Conservation (phyloP, 2,329 filamentous ascomycete species). For the Fusarium acutatum region DNA sequence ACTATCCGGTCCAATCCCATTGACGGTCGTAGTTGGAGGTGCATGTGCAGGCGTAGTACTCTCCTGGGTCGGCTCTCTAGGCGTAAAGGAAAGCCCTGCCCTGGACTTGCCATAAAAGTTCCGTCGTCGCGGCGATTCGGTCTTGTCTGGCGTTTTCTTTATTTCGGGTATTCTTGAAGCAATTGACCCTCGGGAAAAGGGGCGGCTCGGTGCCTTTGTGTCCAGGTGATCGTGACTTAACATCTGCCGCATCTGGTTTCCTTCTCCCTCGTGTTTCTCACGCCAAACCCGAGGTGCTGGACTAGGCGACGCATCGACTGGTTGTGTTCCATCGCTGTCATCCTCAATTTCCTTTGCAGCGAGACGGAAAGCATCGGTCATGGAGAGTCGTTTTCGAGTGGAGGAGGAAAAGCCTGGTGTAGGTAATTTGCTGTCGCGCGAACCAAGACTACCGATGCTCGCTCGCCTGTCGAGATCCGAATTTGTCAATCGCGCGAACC, state of each 20-base stretch:
- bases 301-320: slow-evolving; percentile 59
- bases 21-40: neutral
- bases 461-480: slow-evolving; percentile 38
- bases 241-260: slow-evolving; percentile 42
- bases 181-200: slow-evolving; percentile 36
- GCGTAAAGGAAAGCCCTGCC: slow-evolving; percentile 34
- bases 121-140: slow-evolving; percentile 33
- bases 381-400: slow-evolving; percentile 48
- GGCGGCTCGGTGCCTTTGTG: slow-evolving; percentile 38
- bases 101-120: slow-evolving; percentile 39
- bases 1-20: slow-evolving; percentile 12
- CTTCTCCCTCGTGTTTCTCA: slow-evolving; percentile 44
- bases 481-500: slow-evolving; percentile 36
- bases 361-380: slow-evolving; percentile 53
- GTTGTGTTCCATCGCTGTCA: slow-evolving; percentile 37
- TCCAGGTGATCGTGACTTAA: slow-evolving; percentile 45
- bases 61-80: slow-evolving; percentile 21
- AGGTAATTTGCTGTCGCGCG: slow-evolving; percentile 48
- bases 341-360: slow-evolving; percentile 45
- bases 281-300: slow-evolving; percentile 59
- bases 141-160: slow-evolving; percentile 27
- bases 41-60: neutral
- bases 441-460: slow-evolving; percentile 35
- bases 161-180: slow-evolving; percentile 32
- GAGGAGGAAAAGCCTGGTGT: slow-evolving; percentile 44